Conservation (phyloP, 176 grass and related monocot species). For the Paspalum notatum region DNA sequence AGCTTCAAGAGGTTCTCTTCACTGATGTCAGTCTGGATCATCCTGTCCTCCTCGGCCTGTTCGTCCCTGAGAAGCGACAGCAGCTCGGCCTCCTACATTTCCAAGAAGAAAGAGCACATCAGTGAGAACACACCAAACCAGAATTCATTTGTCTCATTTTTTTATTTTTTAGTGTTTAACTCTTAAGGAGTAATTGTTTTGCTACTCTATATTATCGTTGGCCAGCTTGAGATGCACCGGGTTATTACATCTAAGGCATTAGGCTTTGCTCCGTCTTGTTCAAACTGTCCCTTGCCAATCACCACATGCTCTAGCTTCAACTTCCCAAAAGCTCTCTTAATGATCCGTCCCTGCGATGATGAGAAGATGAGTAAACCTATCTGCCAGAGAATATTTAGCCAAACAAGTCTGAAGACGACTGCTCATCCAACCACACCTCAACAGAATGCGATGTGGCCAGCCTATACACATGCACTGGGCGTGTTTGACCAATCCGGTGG, state of each 20-base stretch:
- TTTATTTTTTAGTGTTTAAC: not conserved
- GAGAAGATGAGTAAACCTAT: constrained; percentile 5
- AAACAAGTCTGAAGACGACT: not conserved
- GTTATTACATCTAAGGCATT: constrained; percentile 70
- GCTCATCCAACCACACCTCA: constrained; percentile 54
- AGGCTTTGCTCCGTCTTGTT: constrained; percentile 72
- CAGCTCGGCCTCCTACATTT: constrained; percentile 66
- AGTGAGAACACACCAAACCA: not conserved
- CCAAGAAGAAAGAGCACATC: not conserved
- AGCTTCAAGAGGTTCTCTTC: constrained; percentile 68
- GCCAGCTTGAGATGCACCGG: not conserved
- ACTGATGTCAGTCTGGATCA: constrained; percentile 76
- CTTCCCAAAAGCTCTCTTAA: constrained; percentile 89
- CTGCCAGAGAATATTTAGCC: not conserved
- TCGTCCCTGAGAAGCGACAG: constrained; percentile 80
- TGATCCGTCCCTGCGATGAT: constrained; percentile 70
- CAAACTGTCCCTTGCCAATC: constrained; percentile 92
- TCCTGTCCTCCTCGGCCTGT: constrained; percentile 71
- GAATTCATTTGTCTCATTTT: not conserved
- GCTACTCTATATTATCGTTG: not conserved
- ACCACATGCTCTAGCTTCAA: constrained; percentile 92
- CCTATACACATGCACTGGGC: constrained; percentile 90
- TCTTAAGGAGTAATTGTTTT: not conserved
- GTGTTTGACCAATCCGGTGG: constrained; percentile 93
- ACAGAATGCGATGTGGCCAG: constrained; percentile 87